phyloP scores from a whole-genome alignment of 768 basidiomycete species.

The Krasilnikovozyma curviuscula region DNA sequence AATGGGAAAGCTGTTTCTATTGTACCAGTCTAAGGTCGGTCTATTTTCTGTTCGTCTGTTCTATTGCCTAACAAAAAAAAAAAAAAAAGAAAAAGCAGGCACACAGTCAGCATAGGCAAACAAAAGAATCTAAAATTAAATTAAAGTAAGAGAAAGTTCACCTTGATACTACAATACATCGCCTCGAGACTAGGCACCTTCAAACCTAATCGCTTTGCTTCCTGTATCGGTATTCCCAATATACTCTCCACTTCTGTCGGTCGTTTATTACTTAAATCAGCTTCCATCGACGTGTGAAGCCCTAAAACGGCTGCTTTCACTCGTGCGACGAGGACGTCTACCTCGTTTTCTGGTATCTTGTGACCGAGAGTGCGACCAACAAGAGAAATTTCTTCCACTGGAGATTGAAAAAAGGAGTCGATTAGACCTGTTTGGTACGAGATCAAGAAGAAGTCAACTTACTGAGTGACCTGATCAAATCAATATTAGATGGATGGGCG shows the following conservation, averaged over 20 bases:
- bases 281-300: slow-evolving; percentile 11
- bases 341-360: slow-evolving; percentile 6
- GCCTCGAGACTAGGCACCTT: slow-evolving; percentile 4
- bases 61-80: no score
- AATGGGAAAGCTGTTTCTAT: no score
- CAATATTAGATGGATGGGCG: slow-evolving; percentile 3
- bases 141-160: no score
- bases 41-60: no score
- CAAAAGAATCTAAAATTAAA: no score
- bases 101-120: no score
- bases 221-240: slow-evolving; percentile 6
- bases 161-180: slow-evolving; percentile 8
- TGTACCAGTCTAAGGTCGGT: no score
- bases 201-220: slow-evolving; percentile 6
- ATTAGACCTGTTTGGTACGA: no score
- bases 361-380: slow-evolving; percentile 10
- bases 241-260: slow-evolving; percentile 11
- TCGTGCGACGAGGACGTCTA: slow-evolving; percentile 11
- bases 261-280: slow-evolving; percentile 3
- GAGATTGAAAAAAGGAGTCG: no score
- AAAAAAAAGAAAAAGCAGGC: no score
- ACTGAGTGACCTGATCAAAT: slow-evolving; percentile 10
- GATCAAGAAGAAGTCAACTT: background rate
- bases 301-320: background rate
- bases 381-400: slow-evolving; percentile 10